These are phyloP conservation scores for Sonneratia alba DNA, from an alignment of 345 rosid species.

Conservation along the genomic window DNA sequence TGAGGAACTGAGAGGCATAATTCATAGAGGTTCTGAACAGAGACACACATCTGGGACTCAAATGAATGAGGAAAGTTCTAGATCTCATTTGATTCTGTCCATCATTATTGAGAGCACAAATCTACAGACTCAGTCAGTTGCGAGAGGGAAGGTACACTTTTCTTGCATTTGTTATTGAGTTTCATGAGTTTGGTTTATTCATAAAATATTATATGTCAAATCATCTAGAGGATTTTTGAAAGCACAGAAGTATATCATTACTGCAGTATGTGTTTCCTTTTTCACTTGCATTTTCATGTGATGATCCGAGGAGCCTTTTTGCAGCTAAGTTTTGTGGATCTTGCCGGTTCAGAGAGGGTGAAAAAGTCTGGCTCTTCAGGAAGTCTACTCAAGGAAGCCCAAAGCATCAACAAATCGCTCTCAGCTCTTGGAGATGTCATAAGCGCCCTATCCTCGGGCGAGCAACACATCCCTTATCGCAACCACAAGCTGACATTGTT, in stretches of 20 bases:
- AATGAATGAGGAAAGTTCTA: slow-evolving; percentile 95
- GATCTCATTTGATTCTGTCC: slow-evolving; percentile 90
- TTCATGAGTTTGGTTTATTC: background rate
- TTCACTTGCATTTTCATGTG: background rate
- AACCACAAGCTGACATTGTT: slow-evolving; percentile 95
- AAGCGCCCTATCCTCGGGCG: slow-evolving; percentile 74
- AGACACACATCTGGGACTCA: slow-evolving; percentile 85
- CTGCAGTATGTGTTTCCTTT: background rate
- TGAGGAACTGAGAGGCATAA: slow-evolving; percentile 61
- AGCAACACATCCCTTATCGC: slow-evolving; percentile 85
- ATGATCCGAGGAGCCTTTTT: slow-evolving; percentile 2
- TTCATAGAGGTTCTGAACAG: slow-evolving; percentile 71
- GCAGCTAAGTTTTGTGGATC: slow-evolving; percentile 96
- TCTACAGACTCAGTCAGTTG: slow-evolving; percentile 82
- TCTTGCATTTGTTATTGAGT: background rate
- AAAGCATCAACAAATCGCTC: slow-evolving; percentile 90
- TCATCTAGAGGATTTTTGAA: too few relatives aligned
- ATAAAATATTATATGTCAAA: too few relatives aligned
- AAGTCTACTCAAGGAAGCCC: slow-evolving; percentile 87
- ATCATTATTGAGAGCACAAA: slow-evolving; percentile 87
- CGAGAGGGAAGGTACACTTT: slow-evolving; percentile 75
- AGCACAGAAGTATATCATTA: background rate
- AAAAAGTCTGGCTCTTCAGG: slow-evolving; percentile 95
- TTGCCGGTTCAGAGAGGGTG: slow-evolving; percentile 93
- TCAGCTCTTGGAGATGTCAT: slow-evolving; percentile 95